phyloP scores from a whole-genome alignment of 225 moss, liverwort and hornwort species.

The Rhytidiadelphus loreus region DNA sequence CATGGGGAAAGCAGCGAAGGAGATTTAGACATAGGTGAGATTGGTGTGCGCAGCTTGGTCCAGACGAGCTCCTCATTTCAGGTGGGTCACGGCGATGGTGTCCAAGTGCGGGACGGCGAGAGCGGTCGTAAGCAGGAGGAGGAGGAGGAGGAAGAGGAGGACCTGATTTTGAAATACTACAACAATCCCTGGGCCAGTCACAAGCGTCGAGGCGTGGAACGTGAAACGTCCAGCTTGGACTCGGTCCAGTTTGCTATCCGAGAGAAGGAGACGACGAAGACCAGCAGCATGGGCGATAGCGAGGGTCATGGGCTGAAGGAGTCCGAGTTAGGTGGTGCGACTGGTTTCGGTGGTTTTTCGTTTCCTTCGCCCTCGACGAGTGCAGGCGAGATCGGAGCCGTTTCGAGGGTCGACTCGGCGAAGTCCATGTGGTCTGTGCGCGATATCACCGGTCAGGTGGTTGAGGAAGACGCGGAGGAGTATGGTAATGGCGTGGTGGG shows the following conservation, averaged over 20 bases:
- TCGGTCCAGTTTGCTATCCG: conserved; percentile 14
- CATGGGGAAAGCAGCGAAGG: conserved; percentile 80
- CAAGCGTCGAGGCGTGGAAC: conserved; percentile 72
- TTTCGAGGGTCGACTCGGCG: conserved; percentile 91
- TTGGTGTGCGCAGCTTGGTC: conserved; percentile 25
- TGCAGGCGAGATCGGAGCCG: conserved; percentile 74
- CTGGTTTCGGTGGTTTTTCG: conserved; percentile 84
- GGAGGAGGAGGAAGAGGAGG: conserved; percentile 76
- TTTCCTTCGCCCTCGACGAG: conserved; percentile 94
- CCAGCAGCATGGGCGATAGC: conserved; percentile 48
- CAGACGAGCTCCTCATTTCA: conserved; percentile 39
- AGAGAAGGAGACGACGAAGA: conserved; percentile 37
- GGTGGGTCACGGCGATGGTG: conserved; percentile 17
- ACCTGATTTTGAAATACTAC: conserved; percentile 82
- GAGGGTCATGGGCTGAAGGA: conserved; percentile 52
- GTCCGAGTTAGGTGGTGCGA: conserved; percentile 35
- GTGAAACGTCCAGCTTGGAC: conserved; percentile 42
- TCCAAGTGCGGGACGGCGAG: conserved; percentile 37
- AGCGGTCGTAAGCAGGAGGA: conserved; percentile 48
- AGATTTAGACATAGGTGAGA: conserved; percentile 41
- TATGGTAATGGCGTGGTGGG: conserved; percentile 72
- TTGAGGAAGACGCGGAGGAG: conserved; percentile 71
- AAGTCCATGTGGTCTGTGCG: conserved; percentile 97
- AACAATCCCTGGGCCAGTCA: conserved; percentile 85
- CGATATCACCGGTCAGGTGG: conserved; percentile 58